Conservation (phyloP, 2,329 filamentous ascomycete genomes). For the Sclerotinia glacialis region DNA sequence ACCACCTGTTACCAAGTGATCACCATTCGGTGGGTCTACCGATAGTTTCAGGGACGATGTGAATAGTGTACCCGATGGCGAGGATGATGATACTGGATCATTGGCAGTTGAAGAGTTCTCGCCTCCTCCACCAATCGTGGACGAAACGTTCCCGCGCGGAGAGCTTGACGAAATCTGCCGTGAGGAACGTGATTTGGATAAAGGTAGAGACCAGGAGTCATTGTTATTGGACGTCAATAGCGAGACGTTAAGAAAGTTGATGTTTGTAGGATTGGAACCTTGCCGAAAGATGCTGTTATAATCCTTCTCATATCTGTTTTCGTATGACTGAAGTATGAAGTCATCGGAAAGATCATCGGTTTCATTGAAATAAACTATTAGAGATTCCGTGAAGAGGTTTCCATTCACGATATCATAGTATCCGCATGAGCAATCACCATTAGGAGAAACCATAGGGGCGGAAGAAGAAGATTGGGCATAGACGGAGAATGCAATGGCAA, state of each 20-base stretch:
- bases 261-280: constrained; percentile 44
- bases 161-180: background rate
- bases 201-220: background rate
- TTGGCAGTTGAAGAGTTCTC: background rate
- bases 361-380: constrained; percentile 52
- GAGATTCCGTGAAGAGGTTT: constrained; percentile 46
- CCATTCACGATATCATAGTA: constrained; percentile 44
- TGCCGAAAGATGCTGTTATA: constrained; percentile 47
- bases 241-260: constrained; percentile 38
- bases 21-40: constrained; percentile 17
- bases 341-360: constrained; percentile 39
- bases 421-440: constrained; percentile 45
- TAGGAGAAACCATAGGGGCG: constrained; percentile 20
- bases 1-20: constrained; percentile 43
- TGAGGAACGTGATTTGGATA: background rate
- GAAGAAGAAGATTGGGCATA: background rate
- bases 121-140: too few relatives aligned
- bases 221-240: background rate
- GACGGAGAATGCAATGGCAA: background rate
- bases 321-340: constrained; percentile 44
- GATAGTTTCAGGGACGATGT: constrained; percentile 20
- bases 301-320: constrained; percentile 46
- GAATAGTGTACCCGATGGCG: background rate
- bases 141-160: background rate
- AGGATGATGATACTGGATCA: background rate